A percentile compares a stretch with the other conserved stretches of the same genome.
Conservation (phyloP, 805 yeast genomes). For the Lipomyces oligophaga region DNA sequence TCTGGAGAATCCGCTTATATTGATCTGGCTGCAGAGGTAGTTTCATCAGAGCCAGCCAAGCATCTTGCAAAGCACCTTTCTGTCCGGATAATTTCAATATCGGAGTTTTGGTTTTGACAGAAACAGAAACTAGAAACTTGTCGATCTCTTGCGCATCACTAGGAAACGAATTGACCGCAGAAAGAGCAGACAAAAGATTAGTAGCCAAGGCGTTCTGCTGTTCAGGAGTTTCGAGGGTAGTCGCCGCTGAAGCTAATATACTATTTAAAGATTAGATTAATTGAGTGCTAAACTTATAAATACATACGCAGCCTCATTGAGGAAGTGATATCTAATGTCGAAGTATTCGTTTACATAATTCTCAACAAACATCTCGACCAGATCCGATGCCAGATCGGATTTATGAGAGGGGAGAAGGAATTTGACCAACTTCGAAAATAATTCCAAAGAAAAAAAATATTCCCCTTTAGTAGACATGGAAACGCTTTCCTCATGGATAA, state of each 20-base stretch:
- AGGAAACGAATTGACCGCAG: slow-evolving; percentile 29
- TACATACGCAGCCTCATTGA: slow-evolving; percentile 43
- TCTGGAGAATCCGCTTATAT: slow-evolving; percentile 62
- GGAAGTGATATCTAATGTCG: slow-evolving; percentile 76
- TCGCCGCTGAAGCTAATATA: background rate
- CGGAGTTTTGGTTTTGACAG: slow-evolving; percentile 17
- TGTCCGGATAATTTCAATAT: slow-evolving; percentile 41
- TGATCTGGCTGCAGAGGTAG: slow-evolving; percentile 50
- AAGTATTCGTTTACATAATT: slow-evolving; percentile 55
- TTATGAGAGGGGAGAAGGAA: slow-evolving; percentile 38
- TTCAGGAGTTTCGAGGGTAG: background rate
- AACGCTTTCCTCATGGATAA: slow-evolving; percentile 50
- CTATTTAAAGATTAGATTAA: slow-evolving; percentile 11
- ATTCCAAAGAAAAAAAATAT: slow-evolving; percentile 59
- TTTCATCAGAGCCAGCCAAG: slow-evolving; percentile 57
- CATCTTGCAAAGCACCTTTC: slow-evolving; percentile 60
- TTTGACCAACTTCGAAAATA: slow-evolving; percentile 43
- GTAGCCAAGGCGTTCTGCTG: slow-evolving; percentile 15
- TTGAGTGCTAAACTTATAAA: too few relatives aligned
- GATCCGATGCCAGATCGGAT: slow-evolving; percentile 36
- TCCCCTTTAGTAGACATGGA: slow-evolving; percentile 49
- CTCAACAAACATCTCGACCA: slow-evolving; percentile 54
- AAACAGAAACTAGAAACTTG: slow-evolving; percentile 18
- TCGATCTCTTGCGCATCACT: slow-evolving; percentile 27
- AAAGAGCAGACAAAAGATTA: slow-evolving; percentile 28